These are phyloP conservation scores for Claviceps arundinis DNA, from an alignment of 2,329 filamentous ascomycete genomes.

Conservation along the genomic window DNA sequence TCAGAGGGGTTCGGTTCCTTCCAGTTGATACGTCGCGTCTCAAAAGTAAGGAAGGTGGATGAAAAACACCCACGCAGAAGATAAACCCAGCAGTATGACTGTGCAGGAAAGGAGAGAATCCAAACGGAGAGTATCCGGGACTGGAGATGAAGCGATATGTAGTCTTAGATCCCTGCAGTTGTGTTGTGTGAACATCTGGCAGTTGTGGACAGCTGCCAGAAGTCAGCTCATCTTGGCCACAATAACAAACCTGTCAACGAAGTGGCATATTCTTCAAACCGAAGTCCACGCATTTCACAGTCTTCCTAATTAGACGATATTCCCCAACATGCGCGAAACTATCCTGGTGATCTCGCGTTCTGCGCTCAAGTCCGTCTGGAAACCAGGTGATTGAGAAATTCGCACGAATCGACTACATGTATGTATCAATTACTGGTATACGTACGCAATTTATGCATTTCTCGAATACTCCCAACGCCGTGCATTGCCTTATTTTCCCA, in stretches of 20 bases:
- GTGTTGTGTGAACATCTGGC: not conserved
- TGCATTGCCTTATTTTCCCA: not conserved
- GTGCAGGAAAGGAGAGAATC: not conserved
- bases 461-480: not conserved
- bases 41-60: not conserved
- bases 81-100: not conserved
- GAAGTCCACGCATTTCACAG: too few species aligned
- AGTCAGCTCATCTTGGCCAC: not conserved
- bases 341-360: not conserved
- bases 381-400: not conserved
- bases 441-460: not conserved
- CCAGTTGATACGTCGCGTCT: too few species aligned
- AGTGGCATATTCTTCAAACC: too few species aligned
- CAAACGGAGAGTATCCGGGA: not conserved
- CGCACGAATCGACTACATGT: not conserved
- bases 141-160: too few species aligned
- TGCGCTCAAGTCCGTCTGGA: not conserved
- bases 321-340: too few species aligned
- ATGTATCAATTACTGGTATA: not conserved
- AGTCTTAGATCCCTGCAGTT: too few species aligned
- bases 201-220: not conserved
- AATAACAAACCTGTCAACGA: not conserved
- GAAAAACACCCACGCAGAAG: not conserved
- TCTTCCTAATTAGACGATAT: too few species aligned
- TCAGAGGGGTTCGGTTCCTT: too few species aligned